Percentiles rank a stretch among this genome's conserved stretches.
phyloP scores from a whole-genome alignment of 2,329 filamentous ascomycete genomes.

The Trichocomaceae sp. region DNA sequence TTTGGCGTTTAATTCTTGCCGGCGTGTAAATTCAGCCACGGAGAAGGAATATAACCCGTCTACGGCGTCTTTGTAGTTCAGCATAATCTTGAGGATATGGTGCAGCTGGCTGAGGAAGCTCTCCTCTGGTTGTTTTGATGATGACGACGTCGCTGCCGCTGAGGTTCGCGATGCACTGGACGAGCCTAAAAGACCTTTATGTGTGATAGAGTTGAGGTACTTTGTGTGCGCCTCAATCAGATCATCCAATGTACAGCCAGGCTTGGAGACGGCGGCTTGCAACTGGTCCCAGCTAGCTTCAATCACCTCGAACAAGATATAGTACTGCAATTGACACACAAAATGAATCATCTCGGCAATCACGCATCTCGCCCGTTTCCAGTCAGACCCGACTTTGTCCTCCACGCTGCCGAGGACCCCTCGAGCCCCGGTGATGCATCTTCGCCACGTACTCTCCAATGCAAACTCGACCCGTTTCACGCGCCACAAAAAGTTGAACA shows the following conservation, averaged over 20 bases:
- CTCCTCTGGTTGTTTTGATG: slow-evolving; percentile 55
- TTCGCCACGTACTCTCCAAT: slow-evolving; percentile 81
- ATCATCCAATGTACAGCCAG: slow-evolving; percentile 88
- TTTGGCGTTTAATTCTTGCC: slow-evolving; percentile 76
- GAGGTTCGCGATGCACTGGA: slow-evolving; percentile 22
- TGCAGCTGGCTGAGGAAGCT: slow-evolving; percentile 86
- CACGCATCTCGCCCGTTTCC: slow-evolving; percentile 82
- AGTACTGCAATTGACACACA: slow-evolving; percentile 93
- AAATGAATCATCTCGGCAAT: slow-evolving; percentile 99
- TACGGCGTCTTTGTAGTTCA: slow-evolving; percentile 85
- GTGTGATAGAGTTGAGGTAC: slow-evolving; percentile 89
- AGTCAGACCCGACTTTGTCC: slow-evolving; percentile 66
- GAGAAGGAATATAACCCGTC: slow-evolving; percentile 93
- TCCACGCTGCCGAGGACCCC: slow-evolving; percentile 79
- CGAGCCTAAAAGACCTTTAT: slow-evolving; percentile 84
- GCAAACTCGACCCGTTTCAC: slow-evolving; percentile 97
- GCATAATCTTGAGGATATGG: slow-evolving; percentile 88
- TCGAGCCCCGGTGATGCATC: slow-evolving; percentile 88
- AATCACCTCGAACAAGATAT: slow-evolving; percentile 97
- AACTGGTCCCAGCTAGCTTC: slow-evolving; percentile 92
- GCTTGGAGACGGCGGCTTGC: slow-evolving; percentile 71
- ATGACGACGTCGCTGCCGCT: slow-evolving; percentile 31
- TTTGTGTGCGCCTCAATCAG: slow-evolving; percentile 84
- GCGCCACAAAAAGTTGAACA: slow-evolving; percentile 98
- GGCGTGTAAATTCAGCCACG: slow-evolving; percentile 83